phyloP scores from a whole-genome alignment of 352 stramenopile genomes.

The Globisporangium cylindrosporum region DNA sequence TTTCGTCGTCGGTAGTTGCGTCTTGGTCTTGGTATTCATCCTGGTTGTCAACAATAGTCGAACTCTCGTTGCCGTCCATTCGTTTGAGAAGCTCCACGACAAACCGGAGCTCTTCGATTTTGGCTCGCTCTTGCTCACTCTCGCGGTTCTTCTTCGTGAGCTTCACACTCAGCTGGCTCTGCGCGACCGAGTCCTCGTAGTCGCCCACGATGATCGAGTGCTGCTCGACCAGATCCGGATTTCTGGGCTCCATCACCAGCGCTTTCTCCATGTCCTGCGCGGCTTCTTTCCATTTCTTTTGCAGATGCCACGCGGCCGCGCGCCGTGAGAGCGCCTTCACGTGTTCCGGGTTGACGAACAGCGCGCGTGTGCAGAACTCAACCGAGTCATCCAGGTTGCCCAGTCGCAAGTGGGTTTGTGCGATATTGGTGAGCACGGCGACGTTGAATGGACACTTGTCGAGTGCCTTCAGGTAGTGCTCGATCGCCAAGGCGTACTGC shows the following conservation, averaged over 20 bases:
- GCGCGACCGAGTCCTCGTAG: slow-evolving; percentile 51
- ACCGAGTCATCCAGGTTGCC: slow-evolving; percentile 51
- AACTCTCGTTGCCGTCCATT: slow-evolving; percentile 30
- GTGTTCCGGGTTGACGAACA: slow-evolving; percentile 53
- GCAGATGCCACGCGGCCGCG: slow-evolving; percentile 44
- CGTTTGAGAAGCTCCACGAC: slow-evolving; percentile 41
- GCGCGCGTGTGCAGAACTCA: slow-evolving; percentile 65
- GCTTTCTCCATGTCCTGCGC: slow-evolving; percentile 55
- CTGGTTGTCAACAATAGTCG: slow-evolving; percentile 5
- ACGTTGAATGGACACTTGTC: slow-evolving; percentile 52
- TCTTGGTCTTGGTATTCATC: background rate
- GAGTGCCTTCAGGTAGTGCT: slow-evolving; percentile 70
- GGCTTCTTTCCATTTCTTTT: slow-evolving; percentile 46
- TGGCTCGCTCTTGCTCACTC: background rate
- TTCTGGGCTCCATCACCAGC: slow-evolving; percentile 39
- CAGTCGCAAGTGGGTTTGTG: slow-evolving; percentile 55
- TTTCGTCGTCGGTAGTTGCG: background rate
- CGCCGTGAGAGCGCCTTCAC: slow-evolving; percentile 74
- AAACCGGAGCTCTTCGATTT: slow-evolving; percentile 47
- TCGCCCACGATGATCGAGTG: slow-evolving; percentile 71
- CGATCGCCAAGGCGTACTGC: slow-evolving; percentile 52
- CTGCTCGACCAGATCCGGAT: slow-evolving; percentile 65
- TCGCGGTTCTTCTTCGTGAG: background rate
- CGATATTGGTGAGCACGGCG: slow-evolving; percentile 67
- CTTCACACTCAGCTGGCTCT: slow-evolving; percentile 28